These are phyloP conservation scores for Heimioporus retisporus DNA, from an alignment of 1,284 basidiomycete species.

Conservation along the genomic window DNA sequence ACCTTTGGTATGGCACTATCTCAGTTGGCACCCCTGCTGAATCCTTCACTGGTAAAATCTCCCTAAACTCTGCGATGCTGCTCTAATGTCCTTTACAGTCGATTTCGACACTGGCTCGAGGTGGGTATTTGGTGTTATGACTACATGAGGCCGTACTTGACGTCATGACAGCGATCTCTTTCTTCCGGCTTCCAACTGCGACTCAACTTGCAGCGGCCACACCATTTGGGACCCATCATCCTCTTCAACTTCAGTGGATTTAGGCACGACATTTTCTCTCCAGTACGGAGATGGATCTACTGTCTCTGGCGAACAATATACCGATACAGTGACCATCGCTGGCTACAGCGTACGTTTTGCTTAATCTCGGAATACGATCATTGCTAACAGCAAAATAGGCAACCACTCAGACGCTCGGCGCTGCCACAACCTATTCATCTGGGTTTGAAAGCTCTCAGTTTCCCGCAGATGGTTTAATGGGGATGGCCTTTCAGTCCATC, in stretches of 20 bases:
- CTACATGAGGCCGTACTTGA: no score
- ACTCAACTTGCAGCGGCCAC: conserved; percentile 33
- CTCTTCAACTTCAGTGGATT: conserved; percentile 45
- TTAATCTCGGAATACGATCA: neutral
- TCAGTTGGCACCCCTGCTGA: conserved; percentile 29
- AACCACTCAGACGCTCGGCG: conserved; percentile 41
- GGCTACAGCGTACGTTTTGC: conserved; percentile 34
- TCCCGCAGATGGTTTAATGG: conserved; percentile 44
- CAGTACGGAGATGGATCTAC: conserved; percentile 65
- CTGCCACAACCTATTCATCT: conserved; percentile 35
- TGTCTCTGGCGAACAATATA: conserved; percentile 61
- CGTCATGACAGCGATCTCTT: conserved; percentile 18
- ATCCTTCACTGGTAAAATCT: conserved; percentile 20
- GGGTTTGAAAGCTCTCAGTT: conserved; percentile 27
- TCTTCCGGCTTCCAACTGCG: conserved; percentile 17
- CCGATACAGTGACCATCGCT: conserved; percentile 56
- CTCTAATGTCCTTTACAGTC: conserved; percentile 18
- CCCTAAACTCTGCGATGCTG: neutral
- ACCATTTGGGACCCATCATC: conserved; percentile 42
- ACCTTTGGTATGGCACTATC: conserved; percentile 31
- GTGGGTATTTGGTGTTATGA: neutral
- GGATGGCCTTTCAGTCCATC: conserved; percentile 39
- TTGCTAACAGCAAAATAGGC: conserved; percentile 27
- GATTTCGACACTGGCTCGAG: conserved; percentile 33
- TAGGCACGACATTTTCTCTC: conserved; percentile 53